Percentiles rank a stretch among this genome's conserved stretches.
These are phyloP conservation scores for Scedosporium dehoogii DNA, from an alignment of 2,329 filamentous ascomycete genomes.

Conservation along the genomic window DNA sequence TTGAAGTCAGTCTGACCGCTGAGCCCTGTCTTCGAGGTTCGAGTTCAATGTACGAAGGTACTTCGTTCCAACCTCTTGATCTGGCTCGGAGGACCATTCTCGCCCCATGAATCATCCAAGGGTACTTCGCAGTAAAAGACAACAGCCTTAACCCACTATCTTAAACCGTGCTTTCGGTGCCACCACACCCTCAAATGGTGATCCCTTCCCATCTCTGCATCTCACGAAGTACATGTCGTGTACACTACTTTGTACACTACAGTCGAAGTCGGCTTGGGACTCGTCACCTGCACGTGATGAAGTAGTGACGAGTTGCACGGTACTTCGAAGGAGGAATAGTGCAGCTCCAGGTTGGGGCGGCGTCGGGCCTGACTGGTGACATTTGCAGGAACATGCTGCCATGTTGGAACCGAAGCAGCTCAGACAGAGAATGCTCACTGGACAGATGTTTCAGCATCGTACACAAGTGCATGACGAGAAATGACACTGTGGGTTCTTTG, in stretches of 20 bases:
- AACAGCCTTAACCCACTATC: no score
- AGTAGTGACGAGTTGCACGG: background rate
- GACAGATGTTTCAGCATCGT: background rate
- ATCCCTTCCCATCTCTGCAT: background rate
- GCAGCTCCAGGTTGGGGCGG: background rate
- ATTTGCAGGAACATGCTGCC: constrained; percentile 1
- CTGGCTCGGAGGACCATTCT: no score
- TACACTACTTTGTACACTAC: background rate
- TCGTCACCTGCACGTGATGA: background rate
- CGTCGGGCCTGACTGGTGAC: background rate
- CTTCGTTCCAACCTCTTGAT: no score
- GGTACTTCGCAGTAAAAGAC: no score
- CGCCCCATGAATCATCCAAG: no score
- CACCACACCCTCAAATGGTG: no score
- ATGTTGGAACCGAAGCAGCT: background rate
- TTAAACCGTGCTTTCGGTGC: no score
- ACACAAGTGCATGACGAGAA: background rate
- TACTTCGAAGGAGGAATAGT: no score
- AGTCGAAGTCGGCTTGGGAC: background rate
- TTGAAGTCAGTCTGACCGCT: no score
- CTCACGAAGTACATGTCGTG: background rate
- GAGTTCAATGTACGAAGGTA: no score
- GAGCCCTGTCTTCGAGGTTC: no score
- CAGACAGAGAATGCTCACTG: background rate
- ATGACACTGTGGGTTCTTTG: background rate